Conservation (phyloP, 108 stramenopile genomes). For the Conticribra guillardii region DNA sequence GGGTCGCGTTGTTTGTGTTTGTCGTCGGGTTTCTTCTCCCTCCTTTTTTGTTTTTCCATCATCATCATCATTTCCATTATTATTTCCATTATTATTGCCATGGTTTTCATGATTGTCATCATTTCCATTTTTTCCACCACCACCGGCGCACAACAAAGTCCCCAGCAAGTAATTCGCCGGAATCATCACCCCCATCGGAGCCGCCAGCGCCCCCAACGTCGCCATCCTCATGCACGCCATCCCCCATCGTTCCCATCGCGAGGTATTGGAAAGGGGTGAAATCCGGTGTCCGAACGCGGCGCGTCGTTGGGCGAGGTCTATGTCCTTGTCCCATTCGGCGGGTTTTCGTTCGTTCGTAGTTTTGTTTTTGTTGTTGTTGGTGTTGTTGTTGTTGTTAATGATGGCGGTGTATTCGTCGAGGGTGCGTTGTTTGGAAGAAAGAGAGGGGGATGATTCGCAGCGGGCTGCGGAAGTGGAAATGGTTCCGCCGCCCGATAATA, state of each 20-base stretch:
- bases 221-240: constrained; percentile 31
- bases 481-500: not conserved
- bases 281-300: constrained; percentile 25
- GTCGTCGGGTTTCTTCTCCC: not conserved
- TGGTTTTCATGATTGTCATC: not conserved
- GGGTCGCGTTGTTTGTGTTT: not conserved
- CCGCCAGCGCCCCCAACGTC: constrained; percentile 18
- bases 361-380: not conserved
- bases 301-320: constrained; percentile 16
- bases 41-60: not conserved
- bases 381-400: not conserved
- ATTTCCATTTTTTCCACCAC: not conserved
- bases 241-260: constrained; percentile 26
- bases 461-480: not conserved
- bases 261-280: constrained; percentile 31
- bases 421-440: constrained; percentile 17
- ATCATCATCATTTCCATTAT: not conserved
- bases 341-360: constrained; percentile 12
- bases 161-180: constrained; percentile 26
- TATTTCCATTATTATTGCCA: too few relatives aligned
- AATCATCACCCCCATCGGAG: constrained; percentile 34
- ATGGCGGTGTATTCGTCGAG: constrained; percentile 22
- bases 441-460: constrained; percentile 25
- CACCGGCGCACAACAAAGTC: constrained; percentile 3
- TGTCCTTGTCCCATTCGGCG: constrained; percentile 29